Conservation (phyloP, 164 flowering plant species). For the Chloranthus sessilifolius region DNA sequence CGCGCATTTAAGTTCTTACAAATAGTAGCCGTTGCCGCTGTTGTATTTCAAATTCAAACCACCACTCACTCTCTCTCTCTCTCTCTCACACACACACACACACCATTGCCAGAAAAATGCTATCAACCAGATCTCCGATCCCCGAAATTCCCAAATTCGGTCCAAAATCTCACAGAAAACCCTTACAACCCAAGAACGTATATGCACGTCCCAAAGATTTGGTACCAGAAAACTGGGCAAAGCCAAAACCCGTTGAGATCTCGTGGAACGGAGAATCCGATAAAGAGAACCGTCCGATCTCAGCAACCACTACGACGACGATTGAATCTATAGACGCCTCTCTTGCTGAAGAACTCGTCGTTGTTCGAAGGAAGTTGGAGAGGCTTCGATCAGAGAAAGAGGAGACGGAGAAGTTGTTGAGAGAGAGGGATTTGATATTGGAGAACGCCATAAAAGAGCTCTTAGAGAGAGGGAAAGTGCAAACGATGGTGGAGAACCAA, state of each 20-base stretch:
- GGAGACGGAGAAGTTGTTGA: conserved; percentile 55
- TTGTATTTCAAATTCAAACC: background rate
- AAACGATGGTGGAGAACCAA: conserved; percentile 56
- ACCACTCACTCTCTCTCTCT: background rate
- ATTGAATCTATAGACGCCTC: conserved; percentile 43
- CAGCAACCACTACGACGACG: background rate
- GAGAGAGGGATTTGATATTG: conserved; percentile 40
- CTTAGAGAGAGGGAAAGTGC: conserved; percentile 42
- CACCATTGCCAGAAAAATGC: too few relatives aligned
- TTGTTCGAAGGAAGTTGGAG: conserved; percentile 51
- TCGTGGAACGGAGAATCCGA: conserved; percentile 17
- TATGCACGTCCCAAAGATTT: background rate
- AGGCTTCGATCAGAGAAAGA: conserved; percentile 53
- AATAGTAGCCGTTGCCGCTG: conserved; percentile 2
- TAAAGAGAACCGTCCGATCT: conserved; percentile 32
- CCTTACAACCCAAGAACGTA: conserved; percentile 51
- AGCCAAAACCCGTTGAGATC: conserved; percentile 18
- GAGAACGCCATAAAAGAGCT: conserved; percentile 42
- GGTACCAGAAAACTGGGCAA: conserved; percentile 12
- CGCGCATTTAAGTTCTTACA: too few relatives aligned
- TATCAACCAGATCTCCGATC: conserved; percentile 17
- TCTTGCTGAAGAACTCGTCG: conserved; percentile 70
- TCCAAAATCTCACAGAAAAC: conserved; percentile 28
- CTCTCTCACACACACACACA: too few relatives aligned
- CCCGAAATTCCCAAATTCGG: conserved; percentile 19